Conservation (phyloP, 495 filamentous ascomycete species). For the Penicillium malachiteum region DNA sequence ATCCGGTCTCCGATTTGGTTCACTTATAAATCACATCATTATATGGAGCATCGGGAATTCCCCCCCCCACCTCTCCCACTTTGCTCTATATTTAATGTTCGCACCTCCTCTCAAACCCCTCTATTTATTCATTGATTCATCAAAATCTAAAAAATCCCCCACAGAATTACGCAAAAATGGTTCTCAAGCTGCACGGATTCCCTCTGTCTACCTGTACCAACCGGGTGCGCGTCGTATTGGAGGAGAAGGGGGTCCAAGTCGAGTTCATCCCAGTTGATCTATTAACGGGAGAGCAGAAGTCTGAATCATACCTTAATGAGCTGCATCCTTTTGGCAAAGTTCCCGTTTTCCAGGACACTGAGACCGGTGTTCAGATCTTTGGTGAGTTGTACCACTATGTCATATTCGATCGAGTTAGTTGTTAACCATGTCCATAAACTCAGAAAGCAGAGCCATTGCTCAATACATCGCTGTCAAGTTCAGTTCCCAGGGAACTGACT, state of each 20-base stretch:
- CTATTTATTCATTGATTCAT: background rate
- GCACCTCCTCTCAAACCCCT: background rate
- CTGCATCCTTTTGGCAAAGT: conserved; percentile 12
- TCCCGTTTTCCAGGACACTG: conserved; percentile 5
- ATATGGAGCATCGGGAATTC: background rate
- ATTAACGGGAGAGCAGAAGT: conserved; percentile 3
- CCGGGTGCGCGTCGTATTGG: background rate
- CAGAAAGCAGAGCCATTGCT: conserved; percentile 3
- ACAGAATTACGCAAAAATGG: background rate
- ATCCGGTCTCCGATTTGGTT: background rate
- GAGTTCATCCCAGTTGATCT: conserved; percentile 4
- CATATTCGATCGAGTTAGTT: background rate
- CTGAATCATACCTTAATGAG: conserved; percentile 1
- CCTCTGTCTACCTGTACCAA: background rate
- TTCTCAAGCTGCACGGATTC: conserved; percentile 6
- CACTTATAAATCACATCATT: background rate
- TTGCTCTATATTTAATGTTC: background rate
- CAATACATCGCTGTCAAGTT: background rate
- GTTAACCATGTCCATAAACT: background rate
- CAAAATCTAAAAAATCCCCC: background rate
- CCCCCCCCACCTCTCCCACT: background rate
- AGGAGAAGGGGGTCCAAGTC: conserved; percentile 3
- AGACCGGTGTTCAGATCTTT: conserved; percentile 3
- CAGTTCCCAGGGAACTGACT: background rate
- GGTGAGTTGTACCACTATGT: background rate